Evolutionary conservation across 441 rosid genomes (phyloP).

Genomic region (Brassica balearica): DNA sequence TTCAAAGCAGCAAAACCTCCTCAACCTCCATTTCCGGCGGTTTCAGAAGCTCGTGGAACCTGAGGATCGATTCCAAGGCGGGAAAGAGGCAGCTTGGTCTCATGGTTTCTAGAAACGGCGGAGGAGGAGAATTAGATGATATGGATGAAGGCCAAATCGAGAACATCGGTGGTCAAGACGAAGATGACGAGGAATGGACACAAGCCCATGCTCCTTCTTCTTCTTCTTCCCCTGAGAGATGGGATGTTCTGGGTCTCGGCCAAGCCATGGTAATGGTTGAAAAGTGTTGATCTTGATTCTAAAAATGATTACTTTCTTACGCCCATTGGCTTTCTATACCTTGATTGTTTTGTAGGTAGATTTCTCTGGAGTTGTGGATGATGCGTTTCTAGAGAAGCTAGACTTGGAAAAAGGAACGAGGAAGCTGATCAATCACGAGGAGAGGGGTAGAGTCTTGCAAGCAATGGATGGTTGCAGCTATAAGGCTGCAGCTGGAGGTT

Average conservation of each 20-base stretch:
- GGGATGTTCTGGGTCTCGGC: constrained; percentile 96
- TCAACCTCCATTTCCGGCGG: constrained; percentile 35
- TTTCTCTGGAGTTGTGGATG: constrained; percentile 87
- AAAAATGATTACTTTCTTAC: not conserved
- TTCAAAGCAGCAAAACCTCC: constrained; percentile 7
- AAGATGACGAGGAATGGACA: constrained; percentile 53
- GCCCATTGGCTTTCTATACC: not conserved
- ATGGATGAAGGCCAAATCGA: constrained; percentile 46
- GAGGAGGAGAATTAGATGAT: constrained; percentile 43
- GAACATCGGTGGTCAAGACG: constrained; percentile 46
- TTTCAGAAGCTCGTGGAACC: constrained; percentile 30
- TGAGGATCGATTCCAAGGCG: constrained; percentile 46
- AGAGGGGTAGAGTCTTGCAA: constrained; percentile 85
- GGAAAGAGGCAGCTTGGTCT: constrained; percentile 38
- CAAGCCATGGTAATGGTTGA: constrained; percentile 78
- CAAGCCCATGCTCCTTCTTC: constrained; percentile 39
- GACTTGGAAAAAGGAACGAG: constrained; percentile 87
- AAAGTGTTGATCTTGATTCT: not conserved
- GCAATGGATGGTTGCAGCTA: constrained; percentile 99
- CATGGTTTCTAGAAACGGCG: constrained; percentile 40
- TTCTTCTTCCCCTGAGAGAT: constrained; percentile 66
- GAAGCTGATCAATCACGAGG: constrained; percentile 92
- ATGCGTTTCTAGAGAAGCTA: constrained; percentile 70
- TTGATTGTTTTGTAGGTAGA: constrained; percentile 64
- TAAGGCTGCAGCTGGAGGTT: constrained; percentile 98